Evolutionary conservation across 176 grass and related monocot species (phyloP).

Genomic region (Triticum dicoccoides): DNA sequence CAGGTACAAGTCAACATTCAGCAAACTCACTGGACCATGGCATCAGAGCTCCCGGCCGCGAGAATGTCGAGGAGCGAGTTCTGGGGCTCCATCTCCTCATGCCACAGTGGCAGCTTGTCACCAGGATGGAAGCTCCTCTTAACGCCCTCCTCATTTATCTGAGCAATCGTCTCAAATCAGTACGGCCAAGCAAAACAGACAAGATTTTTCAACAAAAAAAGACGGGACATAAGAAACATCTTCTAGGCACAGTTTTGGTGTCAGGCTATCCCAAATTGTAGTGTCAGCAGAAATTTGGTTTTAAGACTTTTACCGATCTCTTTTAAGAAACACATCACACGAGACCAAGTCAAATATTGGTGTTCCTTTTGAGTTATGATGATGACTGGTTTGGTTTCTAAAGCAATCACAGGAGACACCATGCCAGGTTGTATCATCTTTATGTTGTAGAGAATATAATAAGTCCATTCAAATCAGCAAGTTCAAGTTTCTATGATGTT

Average conservation of each 20-base stretch:
- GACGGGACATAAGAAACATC: not conserved
- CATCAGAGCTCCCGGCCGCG: conserved; percentile 57
- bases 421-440: not conserved
- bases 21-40: conserved; percentile 57
- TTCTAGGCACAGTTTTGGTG: not conserved
- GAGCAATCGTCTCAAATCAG: conserved; percentile 1
- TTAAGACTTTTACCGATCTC: not conserved
- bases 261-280: not conserved
- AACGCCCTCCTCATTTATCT: conserved; percentile 78
- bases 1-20: not conserved
- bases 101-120: conserved; percentile 75
- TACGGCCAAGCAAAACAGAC: not conserved
- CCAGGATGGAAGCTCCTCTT: conserved; percentile 77
- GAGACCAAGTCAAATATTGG: not conserved
- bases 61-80: conserved; percentile 85
- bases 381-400: not conserved
- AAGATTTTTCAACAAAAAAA: not conserved
- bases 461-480: not conserved
- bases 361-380: not conserved
- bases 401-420: not conserved
- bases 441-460: not conserved
- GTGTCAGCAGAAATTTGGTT: not conserved
- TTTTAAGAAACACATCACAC: not conserved
- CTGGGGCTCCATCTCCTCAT: conserved; percentile 78
- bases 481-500: not conserved